These are phyloP conservation scores for Phycomyces blakesleeanus DNA, from an alignment of 192 early-diverging fungal species.

Conservation along the genomic window DNA sequence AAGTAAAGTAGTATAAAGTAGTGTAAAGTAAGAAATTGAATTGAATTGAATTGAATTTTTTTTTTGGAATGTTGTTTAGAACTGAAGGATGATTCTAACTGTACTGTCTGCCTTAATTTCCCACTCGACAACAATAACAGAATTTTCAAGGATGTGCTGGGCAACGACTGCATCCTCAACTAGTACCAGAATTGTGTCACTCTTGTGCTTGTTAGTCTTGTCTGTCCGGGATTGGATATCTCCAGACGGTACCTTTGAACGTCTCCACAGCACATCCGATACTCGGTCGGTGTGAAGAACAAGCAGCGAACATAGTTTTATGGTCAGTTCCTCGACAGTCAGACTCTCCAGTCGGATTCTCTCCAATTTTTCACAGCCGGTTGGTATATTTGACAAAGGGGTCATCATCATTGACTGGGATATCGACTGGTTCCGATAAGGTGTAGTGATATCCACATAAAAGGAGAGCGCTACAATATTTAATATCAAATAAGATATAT, in stretches of 20 bases:
- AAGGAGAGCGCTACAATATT: background rate
- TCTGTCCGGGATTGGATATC: background rate
- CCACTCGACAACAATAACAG: constrained; percentile 18
- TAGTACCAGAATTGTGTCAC: constrained; percentile 8
- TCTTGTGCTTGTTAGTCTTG: background rate
- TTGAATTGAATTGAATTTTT: background rate
- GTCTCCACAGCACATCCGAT: background rate
- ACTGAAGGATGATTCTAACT: constrained; percentile 18
- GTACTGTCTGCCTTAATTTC: constrained; percentile 21
- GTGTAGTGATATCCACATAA: background rate
- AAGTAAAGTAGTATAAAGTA: background rate
- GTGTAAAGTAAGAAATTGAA: background rate
- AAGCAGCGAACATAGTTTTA: background rate
- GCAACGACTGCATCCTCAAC: constrained; percentile 23
- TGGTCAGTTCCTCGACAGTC: background rate
- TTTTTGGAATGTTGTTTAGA: constrained; percentile 5
- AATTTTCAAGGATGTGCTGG: constrained; percentile 17
- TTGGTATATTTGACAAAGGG: background rate
- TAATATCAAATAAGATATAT: no score
- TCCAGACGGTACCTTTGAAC: background rate
- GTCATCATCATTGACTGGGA: background rate
- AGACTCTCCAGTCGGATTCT: background rate
- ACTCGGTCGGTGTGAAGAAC: background rate
- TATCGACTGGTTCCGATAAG: background rate
- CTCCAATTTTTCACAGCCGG: background rate